These are phyloP conservation scores for Fusarium buharicum DNA, from an alignment of 2,329 filamentous ascomycete species.

Conservation along the genomic window DNA sequence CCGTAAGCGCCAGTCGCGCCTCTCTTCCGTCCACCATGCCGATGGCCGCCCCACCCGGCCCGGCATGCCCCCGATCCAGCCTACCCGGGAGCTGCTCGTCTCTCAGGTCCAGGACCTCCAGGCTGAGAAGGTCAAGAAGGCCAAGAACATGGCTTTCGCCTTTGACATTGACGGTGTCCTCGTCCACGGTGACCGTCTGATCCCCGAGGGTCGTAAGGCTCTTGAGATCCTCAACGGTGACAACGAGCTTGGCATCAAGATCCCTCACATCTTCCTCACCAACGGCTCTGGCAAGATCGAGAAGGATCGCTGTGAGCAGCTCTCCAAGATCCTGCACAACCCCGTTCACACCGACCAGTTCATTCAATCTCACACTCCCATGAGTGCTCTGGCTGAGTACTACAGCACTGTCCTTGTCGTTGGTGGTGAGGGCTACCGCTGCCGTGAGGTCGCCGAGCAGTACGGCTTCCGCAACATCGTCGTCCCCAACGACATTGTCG, in stretches of 20 bases:
- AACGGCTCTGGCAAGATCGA: constrained; percentile 95
- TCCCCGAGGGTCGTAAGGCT: constrained; percentile 78
- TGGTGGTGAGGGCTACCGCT: constrained; percentile 79
- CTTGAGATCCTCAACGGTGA: constrained; percentile 77
- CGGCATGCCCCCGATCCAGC: constrained; percentile 68
- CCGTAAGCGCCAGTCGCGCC: constrained; percentile 73
- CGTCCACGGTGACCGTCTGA: constrained; percentile 79
- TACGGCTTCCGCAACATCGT: constrained; percentile 82
- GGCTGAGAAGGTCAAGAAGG: constrained; percentile 71
- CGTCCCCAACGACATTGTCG: constrained; percentile 82
- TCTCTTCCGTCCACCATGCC: constrained; percentile 68
- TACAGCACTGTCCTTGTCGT: constrained; percentile 80
- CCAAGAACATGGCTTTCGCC: constrained; percentile 81
- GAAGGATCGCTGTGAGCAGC: constrained; percentile 81
- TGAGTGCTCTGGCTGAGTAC: constrained; percentile 80
- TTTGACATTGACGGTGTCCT: constrained; percentile 94
- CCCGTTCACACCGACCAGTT: constrained; percentile 63
- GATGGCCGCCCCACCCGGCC: constrained; percentile 60
- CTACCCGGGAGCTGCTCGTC: constrained; percentile 74
- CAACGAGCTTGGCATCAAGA: constrained; percentile 79
- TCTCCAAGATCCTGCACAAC: constrained; percentile 61
- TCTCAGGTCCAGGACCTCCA: constrained; percentile 76
- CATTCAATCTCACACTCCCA: constrained; percentile 81
- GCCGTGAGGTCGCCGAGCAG: constrained; percentile 64
- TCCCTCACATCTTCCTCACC: constrained; percentile 90